Conservation (phyloP, 805 yeast genomes). For the Debaryomyces prosopidis region DNA sequence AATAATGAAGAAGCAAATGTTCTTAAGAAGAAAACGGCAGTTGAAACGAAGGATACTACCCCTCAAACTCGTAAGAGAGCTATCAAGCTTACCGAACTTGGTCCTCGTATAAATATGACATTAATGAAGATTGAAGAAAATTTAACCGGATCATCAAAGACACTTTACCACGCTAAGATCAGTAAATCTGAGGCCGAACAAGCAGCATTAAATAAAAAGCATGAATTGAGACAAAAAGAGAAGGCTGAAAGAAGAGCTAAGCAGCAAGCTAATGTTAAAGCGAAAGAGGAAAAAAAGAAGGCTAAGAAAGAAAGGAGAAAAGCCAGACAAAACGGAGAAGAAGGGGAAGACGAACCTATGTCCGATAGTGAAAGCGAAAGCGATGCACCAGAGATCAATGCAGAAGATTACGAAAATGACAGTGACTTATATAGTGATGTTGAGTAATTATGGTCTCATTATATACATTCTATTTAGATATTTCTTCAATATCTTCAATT, state of each 20-base stretch:
- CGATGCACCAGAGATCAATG: slow-evolving; percentile 38
- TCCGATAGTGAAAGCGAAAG: slow-evolving; percentile 24
- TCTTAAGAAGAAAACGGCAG: slow-evolving; percentile 20
- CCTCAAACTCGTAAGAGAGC: slow-evolving; percentile 64
- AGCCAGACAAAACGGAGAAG: slow-evolving; percentile 46
- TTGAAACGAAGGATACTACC: slow-evolving; percentile 19
- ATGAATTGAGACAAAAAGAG: slow-evolving; percentile 57
- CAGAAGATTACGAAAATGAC: slow-evolving; percentile 51
- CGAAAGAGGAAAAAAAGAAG: slow-evolving; percentile 70
- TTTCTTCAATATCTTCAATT: slow-evolving; percentile 15
- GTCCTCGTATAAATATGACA: slow-evolving; percentile 80
- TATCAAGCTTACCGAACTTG: slow-evolving; percentile 86
- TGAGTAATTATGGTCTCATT: slow-evolving; percentile 14
- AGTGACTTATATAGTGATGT: slow-evolving; percentile 47
- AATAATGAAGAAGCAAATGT: slow-evolving; percentile 18
- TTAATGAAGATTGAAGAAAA: slow-evolving; percentile 91
- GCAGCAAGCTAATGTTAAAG: slow-evolving; percentile 76
- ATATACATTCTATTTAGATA: slow-evolving; percentile 1
- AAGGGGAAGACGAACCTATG: slow-evolving; percentile 25
- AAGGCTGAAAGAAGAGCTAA: slow-evolving; percentile 72
- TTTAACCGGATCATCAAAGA: slow-evolving; percentile 77
- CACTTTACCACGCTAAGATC: slow-evolving; percentile 75
- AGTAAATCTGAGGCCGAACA: slow-evolving; percentile 64
- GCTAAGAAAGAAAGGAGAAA: slow-evolving; percentile 70
- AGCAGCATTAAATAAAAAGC: slow-evolving; percentile 62